These are phyloP conservation scores for Cryptococcus wingfieldii DNA, from an alignment of 1,284 basidiomycete genomes.

Conservation along the genomic window DNA sequence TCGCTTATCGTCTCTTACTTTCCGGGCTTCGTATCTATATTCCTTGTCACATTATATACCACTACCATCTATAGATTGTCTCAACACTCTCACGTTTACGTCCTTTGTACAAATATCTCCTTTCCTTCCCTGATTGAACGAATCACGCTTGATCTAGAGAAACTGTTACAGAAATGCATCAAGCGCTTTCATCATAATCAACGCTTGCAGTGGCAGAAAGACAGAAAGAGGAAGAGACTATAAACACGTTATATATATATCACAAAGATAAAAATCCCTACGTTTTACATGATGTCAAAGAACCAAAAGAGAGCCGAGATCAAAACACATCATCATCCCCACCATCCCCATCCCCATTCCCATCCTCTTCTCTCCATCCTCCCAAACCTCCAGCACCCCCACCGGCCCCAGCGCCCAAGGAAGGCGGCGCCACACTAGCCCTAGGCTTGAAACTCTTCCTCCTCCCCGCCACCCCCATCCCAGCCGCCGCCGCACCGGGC, in stretches of 20 bases:
- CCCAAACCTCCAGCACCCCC: neutral
- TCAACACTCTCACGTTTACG: too few species aligned
- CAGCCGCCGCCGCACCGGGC: conserved; percentile 47
- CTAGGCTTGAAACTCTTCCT: conserved; percentile 58
- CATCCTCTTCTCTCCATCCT: conserved; percentile 5
- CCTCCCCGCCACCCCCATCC: conserved; percentile 57
- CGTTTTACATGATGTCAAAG: neutral
- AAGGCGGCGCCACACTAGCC: neutral
- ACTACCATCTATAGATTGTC: too few species aligned
- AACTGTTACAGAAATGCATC: neutral
- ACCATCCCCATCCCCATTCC: neutral
- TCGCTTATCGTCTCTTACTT: too few species aligned
- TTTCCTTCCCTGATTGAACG: too few species aligned
- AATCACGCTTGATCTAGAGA: too few species aligned
- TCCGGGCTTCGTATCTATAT: too few species aligned
- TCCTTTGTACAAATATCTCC: too few species aligned
- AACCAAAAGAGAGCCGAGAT: neutral
- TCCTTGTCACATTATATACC: too few species aligned
- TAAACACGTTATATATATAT: neutral
- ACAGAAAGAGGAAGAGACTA: neutral
- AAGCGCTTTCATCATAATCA: neutral
- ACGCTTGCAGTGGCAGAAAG: neutral
- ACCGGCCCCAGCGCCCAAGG: neutral
- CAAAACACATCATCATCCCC: conserved; percentile 16
- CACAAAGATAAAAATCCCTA: neutral